A percentile compares a stretch with the other conserved stretches of the same genome.
These are phyloP conservation scores for Aleurites moluccanus DNA, from an alignment of 441 rosid species.

Conservation along the genomic window DNA sequence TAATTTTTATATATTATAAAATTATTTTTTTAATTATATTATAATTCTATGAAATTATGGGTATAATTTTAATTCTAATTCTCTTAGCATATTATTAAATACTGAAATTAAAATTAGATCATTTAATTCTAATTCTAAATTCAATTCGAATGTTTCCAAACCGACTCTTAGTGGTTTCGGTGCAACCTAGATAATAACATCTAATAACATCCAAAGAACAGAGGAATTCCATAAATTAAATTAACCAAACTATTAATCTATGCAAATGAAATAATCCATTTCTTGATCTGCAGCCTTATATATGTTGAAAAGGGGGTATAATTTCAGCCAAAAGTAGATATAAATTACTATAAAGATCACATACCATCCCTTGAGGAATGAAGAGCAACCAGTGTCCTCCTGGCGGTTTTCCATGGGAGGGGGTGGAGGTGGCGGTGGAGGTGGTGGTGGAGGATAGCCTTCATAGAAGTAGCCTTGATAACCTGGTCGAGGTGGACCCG, in stretches of 20 bases:
- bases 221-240: neutral
- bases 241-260: neutral
- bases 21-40: no score
- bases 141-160: no score
- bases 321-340: neutral
- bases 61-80: no score
- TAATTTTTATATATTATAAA: no score
- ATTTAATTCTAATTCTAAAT: no score
- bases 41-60: no score
- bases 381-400: conserved; percentile 27
- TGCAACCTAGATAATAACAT: no score
- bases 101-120: no score
- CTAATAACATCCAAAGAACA: no score
- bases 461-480: conserved; percentile 46
- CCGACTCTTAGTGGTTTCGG: no score
- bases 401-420: conserved; percentile 9
- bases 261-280: no score
- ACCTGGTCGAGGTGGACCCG: conserved; percentile 34
- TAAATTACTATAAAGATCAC: conserved; percentile 12
- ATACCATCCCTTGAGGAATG: conserved; percentile 45
- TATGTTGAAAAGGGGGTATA: neutral
- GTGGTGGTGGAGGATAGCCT: conserved; percentile 30
- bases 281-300: neutral
- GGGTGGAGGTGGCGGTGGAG: conserved; percentile 15
- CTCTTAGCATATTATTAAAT: no score